phyloP scores from a whole-genome alignment of 225 moss, liverwort and hornwort species.

The Sphagnum tenellum region DNA sequence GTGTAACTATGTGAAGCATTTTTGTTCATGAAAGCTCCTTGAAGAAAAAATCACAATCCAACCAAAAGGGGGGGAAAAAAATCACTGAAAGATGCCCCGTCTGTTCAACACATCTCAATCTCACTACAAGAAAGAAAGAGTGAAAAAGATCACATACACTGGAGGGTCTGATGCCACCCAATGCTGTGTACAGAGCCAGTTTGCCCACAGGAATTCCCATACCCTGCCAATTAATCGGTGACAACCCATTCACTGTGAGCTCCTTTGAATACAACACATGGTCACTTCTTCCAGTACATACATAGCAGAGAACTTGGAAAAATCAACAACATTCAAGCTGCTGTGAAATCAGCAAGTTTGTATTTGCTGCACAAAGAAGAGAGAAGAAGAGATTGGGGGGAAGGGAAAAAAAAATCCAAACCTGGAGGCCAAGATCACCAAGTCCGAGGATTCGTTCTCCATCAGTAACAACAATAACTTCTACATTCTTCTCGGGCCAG shows the following conservation, averaged over 20 bases:
- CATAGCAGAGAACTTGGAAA: too few relatives aligned
- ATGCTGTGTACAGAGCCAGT: conserved; percentile 72
- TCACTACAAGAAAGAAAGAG: too few relatives aligned
- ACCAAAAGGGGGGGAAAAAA: not conserved
- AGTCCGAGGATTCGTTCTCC: conserved; percentile 82
- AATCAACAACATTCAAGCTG: too few relatives aligned
- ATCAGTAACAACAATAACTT: conserved; percentile 77
- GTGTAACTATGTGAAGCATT: too few relatives aligned
- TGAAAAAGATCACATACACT: conserved; percentile 27
- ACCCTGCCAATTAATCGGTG: conserved; percentile 23
- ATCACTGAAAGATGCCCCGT: not conserved
- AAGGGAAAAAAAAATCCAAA: not conserved
- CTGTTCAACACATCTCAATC: too few relatives aligned
- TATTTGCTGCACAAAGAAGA: too few relatives aligned
- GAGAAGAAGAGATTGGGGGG: not conserved
- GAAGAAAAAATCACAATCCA: too few relatives aligned
- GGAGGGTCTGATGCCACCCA: conserved; percentile 75
- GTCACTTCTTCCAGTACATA: too few relatives aligned
- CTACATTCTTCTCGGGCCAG: conserved; percentile 71
- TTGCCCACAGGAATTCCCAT: conserved; percentile 89
- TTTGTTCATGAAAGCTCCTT: too few relatives aligned
- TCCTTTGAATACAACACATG: too few relatives aligned
- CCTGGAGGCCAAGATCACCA: conserved; percentile 80
- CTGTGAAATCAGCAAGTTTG: not conserved
- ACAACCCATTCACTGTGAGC: too few relatives aligned